Evolutionary conservation across 2,329 filamentous ascomycete species (phyloP), one percentile per base, ranked within the genome.

Genomic region (Hypomyces rosellus): DNA sequence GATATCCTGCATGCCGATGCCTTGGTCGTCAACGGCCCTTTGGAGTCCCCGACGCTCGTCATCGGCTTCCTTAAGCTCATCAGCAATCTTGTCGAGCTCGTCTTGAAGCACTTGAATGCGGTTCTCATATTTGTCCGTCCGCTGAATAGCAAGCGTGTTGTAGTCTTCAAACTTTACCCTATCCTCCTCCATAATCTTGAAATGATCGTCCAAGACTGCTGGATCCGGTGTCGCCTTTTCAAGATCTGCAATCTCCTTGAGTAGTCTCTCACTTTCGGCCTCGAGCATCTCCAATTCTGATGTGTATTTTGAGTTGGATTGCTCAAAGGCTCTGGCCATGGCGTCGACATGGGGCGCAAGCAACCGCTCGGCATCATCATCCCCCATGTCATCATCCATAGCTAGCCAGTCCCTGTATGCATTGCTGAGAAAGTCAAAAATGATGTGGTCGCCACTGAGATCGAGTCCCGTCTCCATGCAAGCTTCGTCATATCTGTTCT

Each of bases 1-100:
- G 64, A 99, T 97, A 78, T 99, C 93, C 71, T 93, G 88, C 71
- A 96, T 95, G 62, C 90, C 95, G 65, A 99, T 91, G 2, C 93
- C 93, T 64, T 95, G 89, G 59, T 86, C 85, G 67, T 97, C 93
- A 25, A 99, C 90, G 30, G 87, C 84, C 52, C 86, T 84, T 66
- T 97, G 92, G 9, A 99, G 77, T 30, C 79, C 78, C 39, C 82
- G 74, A 54, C 89, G 83, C 66, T 99, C 93, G 14, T 87, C 84
- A 57, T 97, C 91, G 0, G 86, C 87, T 60, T 89, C 86, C 52
- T 81, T 78, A 34, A 95, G 73, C 61, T 96, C 90, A 8, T 77
- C 72, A 48, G 85, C 75, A 18, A 89, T 80, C 65, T 91, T 92
- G 46, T 88, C 83, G 30, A 96, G 83, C 65, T 96, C 90, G 48